These are phyloP conservation scores for Penicillium brevicompactum DNA, from an alignment of 2,329 filamentous ascomycete species.

Conservation along the genomic window DNA sequence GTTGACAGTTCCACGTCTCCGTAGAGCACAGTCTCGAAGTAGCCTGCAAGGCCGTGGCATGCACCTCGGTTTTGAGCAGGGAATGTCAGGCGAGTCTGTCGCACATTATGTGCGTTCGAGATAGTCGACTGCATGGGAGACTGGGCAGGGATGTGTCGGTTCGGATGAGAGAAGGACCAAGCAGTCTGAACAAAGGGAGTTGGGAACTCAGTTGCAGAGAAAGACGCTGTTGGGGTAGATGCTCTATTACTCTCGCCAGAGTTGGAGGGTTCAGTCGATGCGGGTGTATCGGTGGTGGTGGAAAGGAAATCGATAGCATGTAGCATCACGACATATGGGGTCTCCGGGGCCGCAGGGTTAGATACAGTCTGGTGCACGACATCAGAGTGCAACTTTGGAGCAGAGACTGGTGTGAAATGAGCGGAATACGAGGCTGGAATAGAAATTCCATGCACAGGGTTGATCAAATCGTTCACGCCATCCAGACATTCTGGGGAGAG, in stretches of 20 bases:
- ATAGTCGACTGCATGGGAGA: slow-evolving; percentile 50
- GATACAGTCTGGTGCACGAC: slow-evolving; percentile 64
- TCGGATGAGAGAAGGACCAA: slow-evolving; percentile 49
- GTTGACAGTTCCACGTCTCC: slow-evolving; percentile 83
- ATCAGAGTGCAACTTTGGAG: slow-evolving; percentile 82
- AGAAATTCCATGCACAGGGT: slow-evolving; percentile 78
- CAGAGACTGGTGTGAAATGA: slow-evolving; percentile 87
- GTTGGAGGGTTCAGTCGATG: slow-evolving; percentile 18
- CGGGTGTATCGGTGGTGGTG: slow-evolving; percentile 58
- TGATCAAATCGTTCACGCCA: slow-evolving; percentile 89
- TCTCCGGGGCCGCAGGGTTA: slow-evolving; percentile 77
- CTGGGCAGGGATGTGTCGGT: slow-evolving; percentile 39
- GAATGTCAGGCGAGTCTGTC: slow-evolving; percentile 78
- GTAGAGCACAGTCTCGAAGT: slow-evolving; percentile 97
- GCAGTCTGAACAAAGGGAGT: slow-evolving; percentile 45
- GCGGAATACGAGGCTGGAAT: slow-evolving; percentile 94
- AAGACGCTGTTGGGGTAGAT: slow-evolving; percentile 31
- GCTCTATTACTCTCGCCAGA: slow-evolving; percentile 26
- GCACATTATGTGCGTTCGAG: slow-evolving; percentile 86
- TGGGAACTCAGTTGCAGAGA: slow-evolving; percentile 33
- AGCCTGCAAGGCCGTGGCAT: slow-evolving; percentile 87
- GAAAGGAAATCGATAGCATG: slow-evolving; percentile 87
- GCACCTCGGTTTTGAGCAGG: slow-evolving; percentile 76
- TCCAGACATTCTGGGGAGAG: slow-evolving; percentile 95
- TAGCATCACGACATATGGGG: slow-evolving; percentile 91